Percentiles rank a stretch among this genome's conserved stretches.
These are phyloP conservation scores for Alternaria arbusti DNA, from an alignment of 2,329 filamentous ascomycete species.

Conservation along the genomic window DNA sequence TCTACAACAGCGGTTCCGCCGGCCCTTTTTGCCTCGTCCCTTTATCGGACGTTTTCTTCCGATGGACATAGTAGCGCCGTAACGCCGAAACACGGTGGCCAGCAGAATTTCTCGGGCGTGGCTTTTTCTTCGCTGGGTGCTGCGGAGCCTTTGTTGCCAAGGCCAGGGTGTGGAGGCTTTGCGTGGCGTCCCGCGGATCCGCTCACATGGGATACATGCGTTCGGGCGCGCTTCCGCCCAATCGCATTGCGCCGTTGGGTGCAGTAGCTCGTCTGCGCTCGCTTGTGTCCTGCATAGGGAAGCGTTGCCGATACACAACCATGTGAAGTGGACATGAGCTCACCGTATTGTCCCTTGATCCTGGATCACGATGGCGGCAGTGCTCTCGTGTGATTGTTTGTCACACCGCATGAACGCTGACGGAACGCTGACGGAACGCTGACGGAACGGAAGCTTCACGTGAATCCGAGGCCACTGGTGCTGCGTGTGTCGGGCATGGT, in stretches of 20 bases:
- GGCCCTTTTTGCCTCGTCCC: conserved; percentile 1
- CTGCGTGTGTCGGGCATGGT: conserved; percentile 3
- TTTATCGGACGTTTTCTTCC: not conserved
- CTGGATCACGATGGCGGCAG: not conserved
- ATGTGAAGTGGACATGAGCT: conserved; percentile 7
- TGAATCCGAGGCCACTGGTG: not conserved
- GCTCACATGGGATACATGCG: conserved; percentile 16
- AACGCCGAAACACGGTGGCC: conserved; percentile 7
- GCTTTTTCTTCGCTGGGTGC: conserved; percentile 1
- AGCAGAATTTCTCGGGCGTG: conserved; percentile 12
- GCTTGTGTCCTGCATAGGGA: conserved; percentile 3
- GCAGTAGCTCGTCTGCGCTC: not conserved
- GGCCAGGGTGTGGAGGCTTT: conserved; percentile 4
- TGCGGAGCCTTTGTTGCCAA: conserved; percentile 5
- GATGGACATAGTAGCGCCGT: not conserved
- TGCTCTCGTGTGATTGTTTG: conserved; percentile 6
- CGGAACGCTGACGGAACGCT: not conserved
- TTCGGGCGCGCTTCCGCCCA: conserved; percentile 10
- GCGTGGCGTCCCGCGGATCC: conserved; percentile 17
- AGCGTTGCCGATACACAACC: conserved; percentile 6
- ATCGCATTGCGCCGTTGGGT: not conserved
- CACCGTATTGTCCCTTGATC: conserved; percentile 10
- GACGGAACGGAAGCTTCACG: not conserved
- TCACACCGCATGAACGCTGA: conserved; percentile 16
- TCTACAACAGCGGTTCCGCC: conserved; percentile 3